Evolutionary conservation across 2,329 filamentous ascomycete genomes (phyloP), one percentile per base, ranked within the genome.

Genomic region (Pseudodiploospora longispora): DNA sequence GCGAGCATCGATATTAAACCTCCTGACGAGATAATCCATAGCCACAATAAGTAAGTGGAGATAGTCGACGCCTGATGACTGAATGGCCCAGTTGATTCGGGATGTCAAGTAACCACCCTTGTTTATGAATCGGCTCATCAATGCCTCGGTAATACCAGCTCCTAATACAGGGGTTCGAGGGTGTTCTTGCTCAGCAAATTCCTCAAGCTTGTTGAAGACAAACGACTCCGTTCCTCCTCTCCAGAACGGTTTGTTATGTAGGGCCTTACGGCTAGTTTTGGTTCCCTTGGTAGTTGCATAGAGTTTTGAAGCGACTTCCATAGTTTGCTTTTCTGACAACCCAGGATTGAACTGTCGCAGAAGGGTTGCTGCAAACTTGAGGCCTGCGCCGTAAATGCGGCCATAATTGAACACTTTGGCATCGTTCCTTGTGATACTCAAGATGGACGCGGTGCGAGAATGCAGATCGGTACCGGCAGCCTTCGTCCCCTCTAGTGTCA

Each of bases 321-420:
- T 70, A 0, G 93, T 95, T 63, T 96, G 75, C 30, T 76, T 70
- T 55, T 97, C 93, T 0, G 84, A 84, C 31, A 98, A 69, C 19
- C 68, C 74, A 2, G 91, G 89, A 56, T 97, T 96, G 69, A 98
- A 98, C 59, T 97, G 93, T 6, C 90, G 80, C 2, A 98, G 76
- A 2, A 98, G 72, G 7, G 87, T 94, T 3, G 85, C 82, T 0
- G 93, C 93, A 59, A 98, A 98, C 55, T 89, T 95, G 41, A 97
- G 70, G 0, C 93, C 94, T 4, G 93, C 94, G n/a, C 93, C 94
- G 58, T 98, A 98, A 40, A 98, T 98, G 35, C 94, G 87, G 6
- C 94, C 94, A 56, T 98, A 98, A 62, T 98, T 98, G 73, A 98
- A 98, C 1, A 98, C 81, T 61, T 98, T 98, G 47, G 93, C 93